phyloP scores from a whole-genome alignment of 2,329 filamentous ascomycete species.

The Biscogniauxia sp. region DNA sequence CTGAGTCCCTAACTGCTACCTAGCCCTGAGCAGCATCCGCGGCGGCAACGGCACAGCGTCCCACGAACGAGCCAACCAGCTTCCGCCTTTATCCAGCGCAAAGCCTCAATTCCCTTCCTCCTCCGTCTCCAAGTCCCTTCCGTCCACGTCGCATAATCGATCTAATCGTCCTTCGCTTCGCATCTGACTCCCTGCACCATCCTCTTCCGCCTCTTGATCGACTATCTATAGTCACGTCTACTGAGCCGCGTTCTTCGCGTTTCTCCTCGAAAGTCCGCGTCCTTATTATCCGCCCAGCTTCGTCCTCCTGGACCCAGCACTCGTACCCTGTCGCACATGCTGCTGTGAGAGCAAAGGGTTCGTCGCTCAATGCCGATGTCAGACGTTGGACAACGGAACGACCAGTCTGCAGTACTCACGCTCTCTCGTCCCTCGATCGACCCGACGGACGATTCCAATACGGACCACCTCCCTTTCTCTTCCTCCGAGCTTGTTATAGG shows the following conservation, averaged over 20 bases:
- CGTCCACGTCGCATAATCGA: slow-evolving; percentile 19
- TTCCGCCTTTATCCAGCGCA: slow-evolving; percentile 10
- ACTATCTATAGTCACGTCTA: slow-evolving; percentile 4
- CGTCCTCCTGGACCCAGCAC: slow-evolving; percentile 17
- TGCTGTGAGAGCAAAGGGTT: slow-evolving; percentile 16
- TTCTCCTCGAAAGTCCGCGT: background rate
- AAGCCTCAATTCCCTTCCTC: slow-evolving; percentile 13
- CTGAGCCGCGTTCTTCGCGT: background rate
- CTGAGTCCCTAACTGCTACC: background rate
- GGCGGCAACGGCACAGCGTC: slow-evolving; percentile 8
- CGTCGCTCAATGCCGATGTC: slow-evolving; percentile 28
- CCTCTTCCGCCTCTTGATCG: slow-evolving; percentile 11
- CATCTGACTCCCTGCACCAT: slow-evolving; percentile 4
- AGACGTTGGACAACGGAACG: slow-evolving; percentile 29
- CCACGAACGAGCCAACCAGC: slow-evolving; percentile 6
- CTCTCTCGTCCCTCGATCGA: slow-evolving; percentile 21
- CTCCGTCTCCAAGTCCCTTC: slow-evolving; percentile 1
- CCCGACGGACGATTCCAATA: slow-evolving; percentile 8
- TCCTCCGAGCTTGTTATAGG: slow-evolving; percentile 14
- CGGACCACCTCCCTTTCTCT: slow-evolving; percentile 11
- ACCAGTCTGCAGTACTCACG: slow-evolving; percentile 20
- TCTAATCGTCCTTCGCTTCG: slow-evolving; percentile 13
- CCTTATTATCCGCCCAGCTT: slow-evolving; percentile 6
- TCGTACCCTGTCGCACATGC: slow-evolving; percentile 23
- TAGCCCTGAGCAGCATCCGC: background rate